These are phyloP conservation scores for Termitomyces sp. DNA, from an alignment of 768 basidiomycete genomes.

Conservation along the genomic window DNA sequence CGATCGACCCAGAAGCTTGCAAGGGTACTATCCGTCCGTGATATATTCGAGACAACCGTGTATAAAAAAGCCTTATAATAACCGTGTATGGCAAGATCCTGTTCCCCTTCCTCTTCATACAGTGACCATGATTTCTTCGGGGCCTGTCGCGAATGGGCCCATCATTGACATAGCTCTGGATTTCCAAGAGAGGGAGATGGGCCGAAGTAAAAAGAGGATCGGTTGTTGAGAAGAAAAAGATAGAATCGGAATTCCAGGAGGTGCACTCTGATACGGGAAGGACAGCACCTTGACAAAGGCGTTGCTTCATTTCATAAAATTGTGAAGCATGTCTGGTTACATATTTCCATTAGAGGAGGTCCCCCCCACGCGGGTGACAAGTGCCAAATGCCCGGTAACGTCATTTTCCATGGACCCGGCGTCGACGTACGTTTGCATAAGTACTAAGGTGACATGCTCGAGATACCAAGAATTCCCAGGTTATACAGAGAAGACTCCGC, in stretches of 20 bases:
- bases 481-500: not conserved
- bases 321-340: not conserved
- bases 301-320: not conserved
- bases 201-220: not conserved
- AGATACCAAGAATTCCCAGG: not conserved
- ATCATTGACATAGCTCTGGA: not conserved
- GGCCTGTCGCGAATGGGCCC: not conserved
- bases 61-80: not conserved
- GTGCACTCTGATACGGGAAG: too few species aligned
- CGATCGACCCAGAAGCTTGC: not conserved
- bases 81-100: not conserved
- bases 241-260: too few species aligned
- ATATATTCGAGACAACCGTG: not conserved
- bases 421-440: not conserved
- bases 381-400: not conserved
- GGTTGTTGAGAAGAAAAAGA: not conserved
- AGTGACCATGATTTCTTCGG: too few species aligned
- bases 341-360: too few species aligned
- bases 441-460: too few species aligned
- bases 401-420: not conserved
- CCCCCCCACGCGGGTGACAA: too few species aligned
- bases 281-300: not conserved
- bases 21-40: not conserved
- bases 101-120: not conserved
- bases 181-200: not conserved